Conservation (phyloP, 2,329 filamentous ascomycete genomes). For the Neofusicoccum parvum region DNA sequence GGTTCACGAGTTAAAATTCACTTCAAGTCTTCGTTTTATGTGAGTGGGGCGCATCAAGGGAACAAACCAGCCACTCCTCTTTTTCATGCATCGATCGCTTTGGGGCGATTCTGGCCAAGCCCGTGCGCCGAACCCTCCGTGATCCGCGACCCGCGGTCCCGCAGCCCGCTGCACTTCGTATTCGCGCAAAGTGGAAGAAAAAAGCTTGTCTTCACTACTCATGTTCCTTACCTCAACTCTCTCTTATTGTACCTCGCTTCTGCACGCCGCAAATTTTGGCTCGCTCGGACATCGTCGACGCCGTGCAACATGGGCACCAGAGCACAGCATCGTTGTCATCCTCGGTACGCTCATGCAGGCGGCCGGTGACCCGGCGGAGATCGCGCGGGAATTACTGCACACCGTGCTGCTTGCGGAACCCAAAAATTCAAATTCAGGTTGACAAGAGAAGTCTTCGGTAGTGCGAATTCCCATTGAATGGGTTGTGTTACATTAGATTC, state of each 20-base stretch:
- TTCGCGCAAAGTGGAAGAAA: conserved; percentile 5
- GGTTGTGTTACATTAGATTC: conserved; percentile 9
- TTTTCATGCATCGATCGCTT: neutral
- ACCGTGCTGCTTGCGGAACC: neutral
- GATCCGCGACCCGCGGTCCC: neutral
- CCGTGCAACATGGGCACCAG: neutral
- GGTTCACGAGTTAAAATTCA: too few species aligned
- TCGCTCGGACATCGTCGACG: neutral
- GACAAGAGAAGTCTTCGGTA: neutral
- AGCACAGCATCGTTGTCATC: neutral
- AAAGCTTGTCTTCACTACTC: conserved; percentile 18
- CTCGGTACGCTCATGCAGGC: conserved; percentile 3
- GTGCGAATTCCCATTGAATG: neutral
- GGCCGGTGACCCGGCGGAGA: neutral
- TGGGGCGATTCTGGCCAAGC: neutral
- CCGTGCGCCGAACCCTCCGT: too few species aligned
- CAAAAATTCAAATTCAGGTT: neutral
- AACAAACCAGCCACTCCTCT: too few species aligned
- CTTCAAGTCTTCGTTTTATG: too few species aligned
- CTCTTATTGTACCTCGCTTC: neutral
- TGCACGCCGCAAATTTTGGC: neutral
- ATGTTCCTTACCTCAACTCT: neutral
- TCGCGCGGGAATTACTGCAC: neutral
- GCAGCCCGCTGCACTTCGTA: neutral
- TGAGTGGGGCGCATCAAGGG: too few species aligned